phyloP scores from a whole-genome alignment of 345 rosid species.

The Arabidopsis thaliana region TAIR10.1 NC_003076.8:16227001-16227500 shows the following conservation, averaged over 20 bases:
- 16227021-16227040: slow-evolving; percentile 67
- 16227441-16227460: neutral
- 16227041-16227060: slow-evolving; percentile 70
- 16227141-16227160: slow-evolving; percentile 51
- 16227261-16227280: slow-evolving; percentile 50
- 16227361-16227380: slow-evolving; percentile 67
- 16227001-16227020: slow-evolving; percentile 82
- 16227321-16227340: slow-evolving; percentile 47
- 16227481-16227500: slow-evolving; percentile 33
- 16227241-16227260: slow-evolving; percentile 47
- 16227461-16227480: neutral
- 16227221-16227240: slow-evolving; percentile 49
- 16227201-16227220: slow-evolving; percentile 49
- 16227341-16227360: slow-evolving; percentile 60
- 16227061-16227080: slow-evolving; percentile 69
- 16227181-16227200: slow-evolving; percentile 57
- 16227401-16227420: slow-evolving; percentile 93
- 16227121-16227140: slow-evolving; percentile 69
- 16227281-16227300: slow-evolving; percentile 63
- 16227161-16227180: slow-evolving; percentile 46
- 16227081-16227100: slow-evolving; percentile 59
- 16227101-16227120: slow-evolving; percentile 67
- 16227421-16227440: slow-evolving; percentile 47
- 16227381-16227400: slow-evolving; percentile 53
- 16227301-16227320: slow-evolving; percentile 50